Conservation (phyloP, 805 yeast species). For the Saccharomycopsis microspora region DNA sequence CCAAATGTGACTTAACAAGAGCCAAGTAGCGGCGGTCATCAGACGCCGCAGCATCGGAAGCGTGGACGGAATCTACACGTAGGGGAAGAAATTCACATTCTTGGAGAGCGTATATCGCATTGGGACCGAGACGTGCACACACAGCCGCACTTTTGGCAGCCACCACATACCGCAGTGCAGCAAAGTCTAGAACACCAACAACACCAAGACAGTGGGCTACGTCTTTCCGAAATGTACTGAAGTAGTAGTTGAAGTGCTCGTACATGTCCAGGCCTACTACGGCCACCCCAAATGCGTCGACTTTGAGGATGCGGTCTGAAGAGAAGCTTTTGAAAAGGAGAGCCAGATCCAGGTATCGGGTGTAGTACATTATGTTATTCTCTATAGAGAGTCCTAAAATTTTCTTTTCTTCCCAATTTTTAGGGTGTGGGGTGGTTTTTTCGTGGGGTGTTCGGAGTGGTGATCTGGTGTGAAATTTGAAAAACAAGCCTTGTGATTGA, state of each 20-base stretch:
- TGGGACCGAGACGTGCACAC: conserved; percentile 1
- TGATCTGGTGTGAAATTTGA: no score
- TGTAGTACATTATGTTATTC: conserved; percentile 5
- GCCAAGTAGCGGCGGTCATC: conserved; percentile 19
- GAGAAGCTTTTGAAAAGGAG: conserved; percentile 8
- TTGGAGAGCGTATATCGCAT: conserved; percentile 6
- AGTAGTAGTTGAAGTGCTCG: conserved; percentile 12
- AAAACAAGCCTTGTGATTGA: no score
- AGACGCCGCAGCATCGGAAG: not conserved
- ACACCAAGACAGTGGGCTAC: conserved; percentile 14
- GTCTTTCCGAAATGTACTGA: conserved; percentile 7
- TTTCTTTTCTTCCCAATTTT: no score
- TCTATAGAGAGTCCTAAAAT: no score
- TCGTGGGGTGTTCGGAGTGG: no score
- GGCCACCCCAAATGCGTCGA: conserved; percentile 10
- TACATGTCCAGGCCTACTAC: not conserved
- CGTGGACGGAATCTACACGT: not conserved
- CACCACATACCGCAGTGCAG: conserved; percentile 3
- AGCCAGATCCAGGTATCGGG: conserved; percentile 12
- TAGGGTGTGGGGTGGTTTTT: no score
- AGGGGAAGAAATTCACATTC: conserved; percentile 12
- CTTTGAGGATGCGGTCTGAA: conserved; percentile 2
- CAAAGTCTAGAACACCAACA: conserved; percentile 9
- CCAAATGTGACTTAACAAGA: conserved; percentile 56
- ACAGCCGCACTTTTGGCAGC: conserved; percentile 1